Evolutionary conservation across 495 filamentous ascomycete species (phyloP), one percentile per base, ranked within the genome.

Genomic region (Daldinia caldariorum): DNA sequence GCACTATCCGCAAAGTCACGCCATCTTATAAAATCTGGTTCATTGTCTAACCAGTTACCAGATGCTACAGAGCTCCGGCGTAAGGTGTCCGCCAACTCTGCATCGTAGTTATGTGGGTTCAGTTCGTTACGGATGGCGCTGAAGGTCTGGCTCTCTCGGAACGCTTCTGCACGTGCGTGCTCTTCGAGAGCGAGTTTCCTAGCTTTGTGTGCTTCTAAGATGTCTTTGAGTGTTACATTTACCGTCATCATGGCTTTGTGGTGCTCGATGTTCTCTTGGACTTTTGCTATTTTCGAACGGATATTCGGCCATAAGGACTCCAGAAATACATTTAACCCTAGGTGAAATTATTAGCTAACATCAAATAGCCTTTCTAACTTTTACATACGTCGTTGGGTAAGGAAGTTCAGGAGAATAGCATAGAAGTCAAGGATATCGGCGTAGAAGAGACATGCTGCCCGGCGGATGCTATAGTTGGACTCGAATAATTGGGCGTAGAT

Each of bases 261-360:
- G 26, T 58, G 26, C 13, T 69, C 66, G 12, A 69, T 69, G 16
- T 63, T 69, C 16, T 69, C 66, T 22, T 63, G 66, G 7, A 69
- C 18, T 6, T 50, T 69, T 3, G 57, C 12, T 20, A 69, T 69
- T 1, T 43, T 69, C 4, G 66, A 69, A 6, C 66, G 66, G 29
- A 69, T 69, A 26, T 63, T 69, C 0, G 66, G 66, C 66, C 66
- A 69, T 6, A 69, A 14, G 10, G 66, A 53, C 54, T 69, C 66
- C 14, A 69, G 54, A 13, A 69, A 26, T 43, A 45, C 39, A 37
- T 69, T 69, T 20, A 58, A 26, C 54, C 43, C 66, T 69, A 35
- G 32, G 31, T 14, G 14, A 45, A 9, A 1, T 16, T 34, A 37
- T 58, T 22, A 61, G 65, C 26, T 35, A 45, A 7, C 37, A 12